Conservation (phyloP, 1,284 basidiomycete genomes). For the Malassezia sp. region DNA sequence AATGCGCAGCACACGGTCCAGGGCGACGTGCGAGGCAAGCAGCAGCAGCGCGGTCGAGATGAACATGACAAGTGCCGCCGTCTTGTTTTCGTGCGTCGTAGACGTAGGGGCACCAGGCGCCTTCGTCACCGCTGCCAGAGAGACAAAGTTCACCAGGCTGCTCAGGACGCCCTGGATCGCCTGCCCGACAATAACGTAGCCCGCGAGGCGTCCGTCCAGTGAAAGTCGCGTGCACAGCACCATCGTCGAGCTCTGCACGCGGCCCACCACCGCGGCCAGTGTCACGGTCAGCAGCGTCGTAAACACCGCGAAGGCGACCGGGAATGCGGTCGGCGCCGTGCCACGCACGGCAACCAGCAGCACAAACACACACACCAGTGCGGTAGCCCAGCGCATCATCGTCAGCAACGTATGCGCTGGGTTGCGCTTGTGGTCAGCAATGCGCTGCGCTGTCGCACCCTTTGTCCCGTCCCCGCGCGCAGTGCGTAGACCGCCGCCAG, state of each 20-base stretch:
- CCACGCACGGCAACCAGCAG: neutral
- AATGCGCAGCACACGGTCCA: neutral
- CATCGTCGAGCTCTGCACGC: conserved; percentile 26
- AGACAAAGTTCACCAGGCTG: conserved; percentile 18
- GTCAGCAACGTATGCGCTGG: no score
- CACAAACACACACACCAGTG: neutral
- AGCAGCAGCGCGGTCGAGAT: neutral
- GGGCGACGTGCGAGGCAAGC: neutral
- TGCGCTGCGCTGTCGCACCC: no score
- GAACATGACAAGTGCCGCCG: conserved; percentile 5
- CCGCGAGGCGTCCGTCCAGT: conserved; percentile 16
- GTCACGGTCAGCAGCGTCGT: conserved; percentile 7
- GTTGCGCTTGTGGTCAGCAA: no score
- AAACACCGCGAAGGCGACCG: conserved; percentile 11
- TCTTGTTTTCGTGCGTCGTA: conserved; percentile 1
- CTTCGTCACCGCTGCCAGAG: neutral
- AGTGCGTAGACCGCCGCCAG: no score
- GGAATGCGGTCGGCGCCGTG: neutral
- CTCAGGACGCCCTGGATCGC: conserved; percentile 21
- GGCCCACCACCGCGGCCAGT: conserved; percentile 14
- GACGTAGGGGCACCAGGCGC: neutral
- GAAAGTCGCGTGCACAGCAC: conserved; percentile 15
- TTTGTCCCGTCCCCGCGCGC: no score
- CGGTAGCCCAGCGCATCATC: no score
- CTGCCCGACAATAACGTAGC: conserved; percentile 23